These are phyloP conservation scores for Lactarius indigo DNA, from an alignment of 768 basidiomycete species.

Conservation along the genomic window DNA sequence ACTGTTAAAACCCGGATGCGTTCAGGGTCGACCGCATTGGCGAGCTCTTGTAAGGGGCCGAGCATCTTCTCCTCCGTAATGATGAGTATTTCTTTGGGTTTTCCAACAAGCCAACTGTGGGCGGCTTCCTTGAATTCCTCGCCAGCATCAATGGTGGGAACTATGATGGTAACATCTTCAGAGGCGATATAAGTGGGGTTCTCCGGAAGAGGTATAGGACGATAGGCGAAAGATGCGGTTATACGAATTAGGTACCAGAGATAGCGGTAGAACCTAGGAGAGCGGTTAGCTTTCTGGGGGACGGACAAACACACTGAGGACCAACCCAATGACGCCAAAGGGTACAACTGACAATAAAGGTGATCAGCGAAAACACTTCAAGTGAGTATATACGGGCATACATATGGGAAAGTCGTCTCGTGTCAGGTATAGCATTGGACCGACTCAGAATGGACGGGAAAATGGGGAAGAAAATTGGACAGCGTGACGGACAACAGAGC, in stretches of 20 bases:
- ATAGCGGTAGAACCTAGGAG: constrained; percentile 81
- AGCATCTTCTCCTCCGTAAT: constrained; percentile 88
- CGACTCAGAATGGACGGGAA: background rate
- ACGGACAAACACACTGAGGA: constrained; percentile 10
- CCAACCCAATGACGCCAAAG: constrained; percentile 84
- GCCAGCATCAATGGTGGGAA: constrained; percentile 93
- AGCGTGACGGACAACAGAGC: constrained; percentile 21
- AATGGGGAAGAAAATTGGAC: constrained; percentile 10
- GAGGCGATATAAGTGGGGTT: constrained; percentile 86
- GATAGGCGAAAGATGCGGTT: constrained; percentile 72
- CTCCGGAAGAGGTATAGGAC: constrained; percentile 85
- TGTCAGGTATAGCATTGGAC: constrained; percentile 79
- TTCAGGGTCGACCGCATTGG: constrained; percentile 79
- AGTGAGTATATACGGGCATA: constrained; percentile 41
- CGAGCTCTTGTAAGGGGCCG: constrained; percentile 83
- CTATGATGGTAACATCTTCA: constrained; percentile 95
- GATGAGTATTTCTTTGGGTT: constrained; percentile 80
- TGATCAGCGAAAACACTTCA: background rate
- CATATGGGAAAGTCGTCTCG: constrained; percentile 89
- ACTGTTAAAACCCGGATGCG: constrained; percentile 86
- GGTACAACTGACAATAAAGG: constrained; percentile 62
- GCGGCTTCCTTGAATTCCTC: constrained; percentile 95
- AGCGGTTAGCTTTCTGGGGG: background rate
- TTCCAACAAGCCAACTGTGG: constrained; percentile 86
- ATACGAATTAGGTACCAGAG: constrained; percentile 90